A percentile compares a stretch with the other conserved stretches of the same genome.
Evolutionary conservation across 345 rosid genomes (phyloP).

Genomic region (Clausena lansium): DNA sequence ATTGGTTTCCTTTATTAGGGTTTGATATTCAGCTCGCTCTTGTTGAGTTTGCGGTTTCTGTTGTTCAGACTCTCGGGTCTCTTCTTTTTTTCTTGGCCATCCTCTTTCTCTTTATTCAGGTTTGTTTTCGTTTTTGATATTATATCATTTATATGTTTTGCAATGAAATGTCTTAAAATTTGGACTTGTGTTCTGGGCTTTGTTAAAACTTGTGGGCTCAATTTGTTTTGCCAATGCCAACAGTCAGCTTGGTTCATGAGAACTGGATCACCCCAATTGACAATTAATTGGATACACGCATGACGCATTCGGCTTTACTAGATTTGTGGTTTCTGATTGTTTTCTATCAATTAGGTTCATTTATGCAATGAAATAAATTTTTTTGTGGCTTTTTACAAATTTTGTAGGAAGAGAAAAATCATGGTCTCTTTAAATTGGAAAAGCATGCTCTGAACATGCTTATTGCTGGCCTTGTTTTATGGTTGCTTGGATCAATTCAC

Average conservation of each 20-base stretch:
- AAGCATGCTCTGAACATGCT: conserved; percentile 66
- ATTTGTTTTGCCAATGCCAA: too few relatives aligned
- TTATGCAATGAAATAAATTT: background rate
- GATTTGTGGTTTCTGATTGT: too few relatives aligned
- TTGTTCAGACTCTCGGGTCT: conserved; percentile 61
- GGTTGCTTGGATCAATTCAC: conserved; percentile 80
- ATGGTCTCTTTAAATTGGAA: conserved; percentile 41
- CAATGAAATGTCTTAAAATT: too few relatives aligned
- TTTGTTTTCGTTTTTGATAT: too few relatives aligned
- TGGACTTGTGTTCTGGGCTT: too few relatives aligned
- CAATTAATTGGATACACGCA: too few relatives aligned
- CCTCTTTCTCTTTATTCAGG: conserved; percentile 67
- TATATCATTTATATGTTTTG: too few relatives aligned
- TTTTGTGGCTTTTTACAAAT: background rate
- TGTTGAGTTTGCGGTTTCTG: conserved; percentile 76
- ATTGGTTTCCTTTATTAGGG: conserved; percentile 47
- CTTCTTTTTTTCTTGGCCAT: conserved; percentile 56
- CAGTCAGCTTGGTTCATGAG: too few relatives aligned
- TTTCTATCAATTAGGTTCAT: too few relatives aligned
- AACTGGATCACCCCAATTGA: too few relatives aligned
- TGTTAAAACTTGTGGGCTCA: too few relatives aligned
- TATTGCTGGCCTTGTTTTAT: conserved; percentile 62
- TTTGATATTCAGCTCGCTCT: conserved; percentile 70
- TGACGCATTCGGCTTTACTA: too few relatives aligned
- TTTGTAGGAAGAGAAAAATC: conserved; percentile 56